phyloP scores from a whole-genome alignment of 176 grass and related monocot species.

The Oryza rufipogon region DNA sequence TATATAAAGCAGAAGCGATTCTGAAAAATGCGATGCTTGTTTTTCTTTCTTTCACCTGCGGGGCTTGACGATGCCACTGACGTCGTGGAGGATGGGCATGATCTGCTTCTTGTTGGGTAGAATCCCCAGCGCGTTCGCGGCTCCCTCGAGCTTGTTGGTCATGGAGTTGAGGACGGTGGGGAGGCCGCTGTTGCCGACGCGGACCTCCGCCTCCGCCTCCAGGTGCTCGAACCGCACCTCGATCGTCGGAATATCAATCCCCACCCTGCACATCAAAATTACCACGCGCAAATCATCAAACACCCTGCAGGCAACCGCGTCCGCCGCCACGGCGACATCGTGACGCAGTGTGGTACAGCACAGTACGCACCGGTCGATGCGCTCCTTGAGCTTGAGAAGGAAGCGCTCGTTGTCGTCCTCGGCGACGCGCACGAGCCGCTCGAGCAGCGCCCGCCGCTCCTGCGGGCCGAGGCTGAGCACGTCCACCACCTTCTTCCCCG shows the following conservation, averaged over 20 bases:
- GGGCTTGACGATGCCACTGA: constrained; percentile 89
- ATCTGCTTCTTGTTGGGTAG: constrained; percentile 68
- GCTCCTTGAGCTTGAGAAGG: constrained; percentile 61
- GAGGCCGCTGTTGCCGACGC: constrained; percentile 83
- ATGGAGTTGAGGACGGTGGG: constrained; percentile 80
- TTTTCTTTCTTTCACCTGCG: constrained; percentile 58
- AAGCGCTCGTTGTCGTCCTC: constrained; percentile 70
- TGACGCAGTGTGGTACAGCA: background rate
- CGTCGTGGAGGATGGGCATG: constrained; percentile 80
- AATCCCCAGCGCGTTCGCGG: constrained; percentile 68
- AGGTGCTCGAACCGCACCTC: constrained; percentile 89
- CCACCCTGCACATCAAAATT: constrained; percentile 58
- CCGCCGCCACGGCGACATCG: background rate
- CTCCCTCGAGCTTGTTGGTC: constrained; percentile 66
- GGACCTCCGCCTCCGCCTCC: constrained; percentile 57
- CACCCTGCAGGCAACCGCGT: background rate
- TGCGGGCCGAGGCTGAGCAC: constrained; percentile 34
- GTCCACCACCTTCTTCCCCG: constrained; percentile 49
- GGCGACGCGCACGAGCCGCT: constrained; percentile 53
- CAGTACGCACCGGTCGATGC: constrained; percentile 45
- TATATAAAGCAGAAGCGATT: background rate
- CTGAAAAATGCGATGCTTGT: background rate
- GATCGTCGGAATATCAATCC: constrained; percentile 77
- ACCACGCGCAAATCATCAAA: constrained; percentile 33
- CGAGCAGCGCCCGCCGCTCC: constrained; percentile 51